Conservation (phyloP, 2,329 filamentous ascomycete genomes). For the Ceratocystis eucalypticola region DNA sequence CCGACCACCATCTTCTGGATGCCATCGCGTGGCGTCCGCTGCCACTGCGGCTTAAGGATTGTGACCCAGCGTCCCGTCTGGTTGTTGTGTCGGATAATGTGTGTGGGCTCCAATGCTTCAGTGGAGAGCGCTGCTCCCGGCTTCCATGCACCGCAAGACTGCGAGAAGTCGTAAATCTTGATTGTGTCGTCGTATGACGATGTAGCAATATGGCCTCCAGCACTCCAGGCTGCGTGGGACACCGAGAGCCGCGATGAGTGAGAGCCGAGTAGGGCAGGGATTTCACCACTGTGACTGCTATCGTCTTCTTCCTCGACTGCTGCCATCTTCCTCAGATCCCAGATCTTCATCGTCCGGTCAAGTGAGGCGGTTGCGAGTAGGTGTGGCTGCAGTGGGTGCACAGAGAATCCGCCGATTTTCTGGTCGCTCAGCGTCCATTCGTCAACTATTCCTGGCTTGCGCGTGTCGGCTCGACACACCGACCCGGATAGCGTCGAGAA, state of each 20-base stretch:
- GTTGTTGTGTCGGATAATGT: constrained; percentile 72
- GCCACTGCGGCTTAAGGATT: constrained; percentile 74
- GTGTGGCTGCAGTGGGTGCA: constrained; percentile 68
- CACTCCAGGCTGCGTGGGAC: constrained; percentile 82
- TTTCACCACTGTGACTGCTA: constrained; percentile 30
- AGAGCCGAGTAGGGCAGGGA: constrained; percentile 62
- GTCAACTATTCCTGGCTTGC: constrained; percentile 24
- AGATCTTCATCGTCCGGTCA: constrained; percentile 78
- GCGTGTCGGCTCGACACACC: constrained; percentile 62
- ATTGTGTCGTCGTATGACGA: constrained; percentile 90
- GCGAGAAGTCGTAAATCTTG: constrained; percentile 73
- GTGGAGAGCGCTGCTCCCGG: constrained; percentile 44
- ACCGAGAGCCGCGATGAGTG: constrained; percentile 75
- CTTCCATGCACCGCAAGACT: constrained; percentile 42
- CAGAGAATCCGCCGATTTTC: constrained; percentile 87
- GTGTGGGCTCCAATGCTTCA: constrained; percentile 52
- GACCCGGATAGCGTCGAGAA: constrained; percentile 77
- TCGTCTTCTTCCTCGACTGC: constrained; percentile 46
- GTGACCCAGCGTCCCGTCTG: constrained; percentile 93
- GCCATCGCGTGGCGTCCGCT: constrained; percentile 59
- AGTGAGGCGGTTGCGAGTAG: constrained; percentile 79
- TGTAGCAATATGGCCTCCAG: constrained; percentile 73
- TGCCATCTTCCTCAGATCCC: constrained; percentile 73
- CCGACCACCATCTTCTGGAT: constrained; percentile 83
- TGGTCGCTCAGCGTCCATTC: constrained; percentile 66